These are phyloP conservation scores for Cladosporium colombiae DNA, from an alignment of 2,329 filamentous ascomycete species.

Conservation along the genomic window DNA sequence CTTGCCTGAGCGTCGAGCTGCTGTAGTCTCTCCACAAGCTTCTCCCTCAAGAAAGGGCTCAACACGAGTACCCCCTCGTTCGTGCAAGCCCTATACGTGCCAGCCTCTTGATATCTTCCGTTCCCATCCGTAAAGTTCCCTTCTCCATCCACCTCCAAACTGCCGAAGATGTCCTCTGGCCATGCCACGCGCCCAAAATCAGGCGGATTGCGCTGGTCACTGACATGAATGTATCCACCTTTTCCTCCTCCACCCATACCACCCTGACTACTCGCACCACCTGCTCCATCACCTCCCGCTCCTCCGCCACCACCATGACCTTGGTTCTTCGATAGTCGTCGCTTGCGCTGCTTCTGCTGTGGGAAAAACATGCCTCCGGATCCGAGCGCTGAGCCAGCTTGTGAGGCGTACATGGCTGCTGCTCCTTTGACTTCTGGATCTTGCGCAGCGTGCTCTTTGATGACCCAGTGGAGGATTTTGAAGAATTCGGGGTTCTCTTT, in stretches of 20 bases:
- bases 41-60: slow-evolving; percentile 37
- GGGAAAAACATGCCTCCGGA: slow-evolving; percentile 53
- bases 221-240: slow-evolving; percentile 65
- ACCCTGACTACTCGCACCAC: slow-evolving; percentile 60
- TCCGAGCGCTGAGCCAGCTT: slow-evolving; percentile 56
- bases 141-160: slow-evolving; percentile 60
- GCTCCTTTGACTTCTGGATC: slow-evolving; percentile 61
- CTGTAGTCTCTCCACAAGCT: slow-evolving; percentile 35
- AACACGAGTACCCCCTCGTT: slow-evolving; percentile 56
- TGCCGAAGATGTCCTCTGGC: slow-evolving; percentile 68
- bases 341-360: slow-evolving; percentile 33
- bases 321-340: slow-evolving; percentile 25
- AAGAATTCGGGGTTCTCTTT: slow-evolving; percentile 59
- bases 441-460: slow-evolving; percentile 54
- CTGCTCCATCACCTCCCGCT: slow-evolving; percentile 50
- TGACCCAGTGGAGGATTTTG: slow-evolving; percentile 56
- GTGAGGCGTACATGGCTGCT: slow-evolving; percentile 61
- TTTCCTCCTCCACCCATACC: slow-evolving; percentile 59
- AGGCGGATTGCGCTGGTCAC: slow-evolving; percentile 59
- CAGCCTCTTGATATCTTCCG: slow-evolving; percentile 62
- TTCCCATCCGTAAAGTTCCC: slow-evolving; percentile 58
- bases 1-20: slow-evolving; percentile 35
- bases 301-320: slow-evolving; percentile 41
- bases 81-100: slow-evolving; percentile 63
- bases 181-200: slow-evolving; percentile 66